These are phyloP conservation scores for Leishmania guyanensis DNA, from an alignment of 208 protist species.

Conservation along the genomic window DNA sequence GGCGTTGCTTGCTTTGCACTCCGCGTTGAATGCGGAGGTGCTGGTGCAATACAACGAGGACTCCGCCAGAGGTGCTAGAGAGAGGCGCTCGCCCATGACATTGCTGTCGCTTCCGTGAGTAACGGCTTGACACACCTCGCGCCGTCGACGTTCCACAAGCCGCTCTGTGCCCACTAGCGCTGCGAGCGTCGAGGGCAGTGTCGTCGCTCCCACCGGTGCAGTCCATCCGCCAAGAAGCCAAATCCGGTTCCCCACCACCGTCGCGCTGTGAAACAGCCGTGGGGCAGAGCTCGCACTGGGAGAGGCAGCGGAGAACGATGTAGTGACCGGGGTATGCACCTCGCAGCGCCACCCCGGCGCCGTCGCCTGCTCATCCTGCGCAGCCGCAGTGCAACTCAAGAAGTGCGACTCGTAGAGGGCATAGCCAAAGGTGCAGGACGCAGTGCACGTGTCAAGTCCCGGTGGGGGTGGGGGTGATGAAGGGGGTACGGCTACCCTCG, in stretches of 20 bases:
- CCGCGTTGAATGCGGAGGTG: not conserved
- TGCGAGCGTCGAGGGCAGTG: constrained; percentile 1
- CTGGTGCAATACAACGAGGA: too few relatives aligned
- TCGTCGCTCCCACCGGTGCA: not conserved
- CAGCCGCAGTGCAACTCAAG: constrained; percentile 1
- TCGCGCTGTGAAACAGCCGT: constrained; percentile 32
- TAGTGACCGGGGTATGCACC: not conserved
- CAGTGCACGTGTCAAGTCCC: not conserved
- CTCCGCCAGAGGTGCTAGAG: not conserved
- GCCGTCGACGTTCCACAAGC: constrained; percentile 28
- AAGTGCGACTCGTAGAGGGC: constrained; percentile 16
- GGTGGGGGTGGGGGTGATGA: not conserved
- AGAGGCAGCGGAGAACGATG: not conserved
- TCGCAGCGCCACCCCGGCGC: not conserved
- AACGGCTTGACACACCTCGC: constrained; percentile 19
- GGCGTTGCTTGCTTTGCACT: not conserved
- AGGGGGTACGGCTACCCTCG: not conserved
- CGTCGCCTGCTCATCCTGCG: not conserved
- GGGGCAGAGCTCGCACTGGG: not conserved
- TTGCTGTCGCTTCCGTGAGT: not conserved
- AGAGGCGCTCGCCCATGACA: not conserved
- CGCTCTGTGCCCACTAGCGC: not conserved
- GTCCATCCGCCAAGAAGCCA: constrained; percentile 33
- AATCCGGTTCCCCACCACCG: constrained; percentile 17
- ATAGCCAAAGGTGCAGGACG: not conserved